A percentile compares a stretch with the other conserved stretches of the same genome.
These are phyloP conservation scores for Dactylellina cionopaga DNA, from an alignment of 2,329 filamentous ascomycete genomes.

Conservation along the genomic window DNA sequence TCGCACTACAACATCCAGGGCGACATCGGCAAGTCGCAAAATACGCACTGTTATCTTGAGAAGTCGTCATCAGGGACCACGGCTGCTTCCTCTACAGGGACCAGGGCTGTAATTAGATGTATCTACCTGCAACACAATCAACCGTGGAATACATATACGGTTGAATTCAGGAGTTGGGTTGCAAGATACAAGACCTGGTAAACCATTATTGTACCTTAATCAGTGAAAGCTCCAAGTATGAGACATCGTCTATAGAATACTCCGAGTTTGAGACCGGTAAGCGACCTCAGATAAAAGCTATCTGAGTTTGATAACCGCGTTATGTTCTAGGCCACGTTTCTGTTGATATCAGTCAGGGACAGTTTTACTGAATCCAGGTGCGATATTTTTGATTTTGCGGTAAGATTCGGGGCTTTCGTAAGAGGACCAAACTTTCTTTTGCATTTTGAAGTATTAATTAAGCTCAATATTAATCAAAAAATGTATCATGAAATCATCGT, in stretches of 20 bases:
- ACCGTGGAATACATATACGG: slow-evolving; percentile 35
- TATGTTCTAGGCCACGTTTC: not conserved
- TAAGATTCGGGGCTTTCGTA: no score
- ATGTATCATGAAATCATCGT: not conserved
- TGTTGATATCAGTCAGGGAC: not conserved
- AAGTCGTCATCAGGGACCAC: slow-evolving; percentile 37
- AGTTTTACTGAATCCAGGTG: not conserved
- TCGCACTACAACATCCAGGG: no score
- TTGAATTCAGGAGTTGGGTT: slow-evolving; percentile 21
- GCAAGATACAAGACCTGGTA: not conserved
- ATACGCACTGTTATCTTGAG: no score
- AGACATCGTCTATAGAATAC: no score
- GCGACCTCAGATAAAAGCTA: no score
- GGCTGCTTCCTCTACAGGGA: slow-evolving; percentile 30
- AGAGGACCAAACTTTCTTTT: no score
- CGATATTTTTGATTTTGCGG: no score
- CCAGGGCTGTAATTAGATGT: slow-evolving; percentile 26
- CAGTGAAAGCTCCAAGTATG: no score
- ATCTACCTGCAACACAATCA: slow-evolving; percentile 36
- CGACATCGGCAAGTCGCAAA: no score
- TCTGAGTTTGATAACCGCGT: not conserved
- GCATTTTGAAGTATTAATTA: no score
- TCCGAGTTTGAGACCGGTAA: slow-evolving; percentile 1
- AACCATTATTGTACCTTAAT: no score
- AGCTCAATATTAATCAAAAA: no score